Base-by-base conservation (phyloP, 192 early-diverging fungal genomes). In the Podila minutissima region DNA sequence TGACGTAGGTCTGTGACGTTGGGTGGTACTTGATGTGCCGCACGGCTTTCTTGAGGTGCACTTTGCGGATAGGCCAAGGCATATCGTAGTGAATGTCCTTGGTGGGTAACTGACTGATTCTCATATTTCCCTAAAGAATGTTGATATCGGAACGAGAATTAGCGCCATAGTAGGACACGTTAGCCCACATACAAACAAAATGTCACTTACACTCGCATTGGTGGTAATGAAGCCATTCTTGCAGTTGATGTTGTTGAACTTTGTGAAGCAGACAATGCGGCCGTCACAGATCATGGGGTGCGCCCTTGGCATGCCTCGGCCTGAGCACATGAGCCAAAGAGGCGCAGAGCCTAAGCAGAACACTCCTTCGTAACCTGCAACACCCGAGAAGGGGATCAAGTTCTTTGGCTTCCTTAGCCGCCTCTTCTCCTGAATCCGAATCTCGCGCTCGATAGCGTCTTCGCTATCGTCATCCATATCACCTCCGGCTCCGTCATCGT, bases 11-110 rank as follows among this genome's bases (percentile, higher is more conserved):
- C 61, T 94, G 89, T 62, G 94, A 93, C 48, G 89, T 75, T 26
- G 93, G 88, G 71, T 99, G 97, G 82, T 95, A 97, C 48, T 89
- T 84, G 31, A 98, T 86, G 31, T 93, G 91, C 68, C 95, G 92
- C 2, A 91, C 90, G 2, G 89, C 88, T n/a, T 88, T 84, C 12
- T 86, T 87, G 26, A 95, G 69, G 4, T 86, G 86, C 9, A 95
- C 83, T 66, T 93, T 94, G 70, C 91, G 89, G 48, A 93, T 83
- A 0, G 94, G 90, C 93, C 93, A 95, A 49, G 90, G 87, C 67
- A 88, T 75, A 67, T 96, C 93, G 67, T 92, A 94, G 19, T 79
- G 84, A 50, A 94, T 89, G 24, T 74, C 74, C n/a, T 94, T 84
- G 24, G 78, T 75, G 29, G 91, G 92, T 17, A 96, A 83, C 55